Evolutionary conservation across 805 yeast genomes (phyloP).

Genomic region (Candida vaughaniae): DNA sequence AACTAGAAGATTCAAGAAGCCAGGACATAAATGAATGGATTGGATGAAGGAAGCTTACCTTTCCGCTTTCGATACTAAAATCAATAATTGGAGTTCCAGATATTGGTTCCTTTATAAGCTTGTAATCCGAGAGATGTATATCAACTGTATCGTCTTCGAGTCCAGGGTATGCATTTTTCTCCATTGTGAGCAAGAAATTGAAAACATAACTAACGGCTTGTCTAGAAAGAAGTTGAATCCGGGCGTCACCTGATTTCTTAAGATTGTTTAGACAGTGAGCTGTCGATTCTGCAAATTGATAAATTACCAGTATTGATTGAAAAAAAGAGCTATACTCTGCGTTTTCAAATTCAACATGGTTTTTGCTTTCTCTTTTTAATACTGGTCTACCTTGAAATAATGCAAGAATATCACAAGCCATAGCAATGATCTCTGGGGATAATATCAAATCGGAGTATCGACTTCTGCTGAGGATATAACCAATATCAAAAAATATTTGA

Average conservation of each 20-base stretch:
- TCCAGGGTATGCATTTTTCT: constrained; percentile 27
- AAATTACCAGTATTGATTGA: constrained; percentile 65
- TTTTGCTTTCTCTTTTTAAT: constrained; percentile 66
- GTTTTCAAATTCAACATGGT: constrained; percentile 88
- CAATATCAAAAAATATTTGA: constrained; percentile 75
- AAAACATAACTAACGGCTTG: constrained; percentile 32
- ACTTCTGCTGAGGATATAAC: constrained; percentile 72
- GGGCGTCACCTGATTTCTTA: constrained; percentile 11
- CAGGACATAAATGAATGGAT: constrained; percentile 71
- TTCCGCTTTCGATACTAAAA: constrained; percentile 34
- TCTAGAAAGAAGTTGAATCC: constrained; percentile 13
- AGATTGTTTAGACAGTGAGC: constrained; percentile 43
- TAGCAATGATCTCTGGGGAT: constrained; percentile 48
- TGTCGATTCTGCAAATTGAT: constrained; percentile 57
- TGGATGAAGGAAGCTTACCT: constrained; percentile 76
- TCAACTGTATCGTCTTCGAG: constrained; percentile 27
- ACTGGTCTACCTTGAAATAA: constrained; percentile 80
- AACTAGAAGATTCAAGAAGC: constrained; percentile 56
- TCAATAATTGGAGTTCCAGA: constrained; percentile 22
- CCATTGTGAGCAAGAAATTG: constrained; percentile 28
- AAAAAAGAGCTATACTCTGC: constrained; percentile 76
- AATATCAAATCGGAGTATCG: constrained; percentile 49
- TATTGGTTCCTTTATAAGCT: constrained; percentile 21
- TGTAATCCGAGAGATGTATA: constrained; percentile 17
- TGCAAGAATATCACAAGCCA: constrained; percentile 62